A percentile compares a stretch with the other conserved stretches of the same genome.
These are phyloP conservation scores for Trichoderma endophyticum DNA, from an alignment of 2,329 filamentous ascomycete genomes.

Conservation along the genomic window DNA sequence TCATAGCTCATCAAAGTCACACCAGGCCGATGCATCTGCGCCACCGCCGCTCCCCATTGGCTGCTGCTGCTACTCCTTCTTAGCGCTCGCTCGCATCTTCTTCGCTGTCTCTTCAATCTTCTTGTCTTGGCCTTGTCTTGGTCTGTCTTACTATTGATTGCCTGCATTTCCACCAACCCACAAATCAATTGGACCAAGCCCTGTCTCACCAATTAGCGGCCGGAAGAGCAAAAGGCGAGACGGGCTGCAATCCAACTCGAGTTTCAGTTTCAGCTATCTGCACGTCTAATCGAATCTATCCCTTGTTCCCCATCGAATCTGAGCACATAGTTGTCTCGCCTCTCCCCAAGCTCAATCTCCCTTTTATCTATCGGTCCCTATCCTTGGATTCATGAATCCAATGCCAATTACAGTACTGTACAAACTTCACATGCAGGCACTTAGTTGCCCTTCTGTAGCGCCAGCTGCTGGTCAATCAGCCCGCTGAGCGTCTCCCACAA, in stretches of 20 bases:
- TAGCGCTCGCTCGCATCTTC: not conserved
- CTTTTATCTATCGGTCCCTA: not conserved
- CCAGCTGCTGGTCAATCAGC: not conserved
- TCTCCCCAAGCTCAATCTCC: not conserved
- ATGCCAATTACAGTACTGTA: too few species aligned
- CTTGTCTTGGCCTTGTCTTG: not conserved
- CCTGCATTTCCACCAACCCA: not conserved
- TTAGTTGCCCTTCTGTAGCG: not conserved
- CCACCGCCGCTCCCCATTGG: not conserved
- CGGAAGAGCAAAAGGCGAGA: not conserved
- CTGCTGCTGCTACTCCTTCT: not conserved
- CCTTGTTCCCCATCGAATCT: not conserved
- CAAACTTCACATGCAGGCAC: not conserved
- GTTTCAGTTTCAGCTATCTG: conserved; percentile 6
- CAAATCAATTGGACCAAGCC: not conserved
- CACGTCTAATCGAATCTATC: not conserved
- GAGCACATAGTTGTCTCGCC: not conserved
- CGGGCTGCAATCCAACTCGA: not conserved
- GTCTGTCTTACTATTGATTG: not conserved
- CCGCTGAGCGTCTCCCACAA: conserved; percentile 1
- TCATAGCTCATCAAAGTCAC: not conserved
- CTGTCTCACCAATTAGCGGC: not conserved
- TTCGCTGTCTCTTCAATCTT: not conserved
- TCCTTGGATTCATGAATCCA: too few species aligned
- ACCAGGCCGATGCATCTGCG: conserved; percentile 11